Conservation (phyloP, 805 yeast species). For the Lipomyces spencermartinsiae region DNA sequence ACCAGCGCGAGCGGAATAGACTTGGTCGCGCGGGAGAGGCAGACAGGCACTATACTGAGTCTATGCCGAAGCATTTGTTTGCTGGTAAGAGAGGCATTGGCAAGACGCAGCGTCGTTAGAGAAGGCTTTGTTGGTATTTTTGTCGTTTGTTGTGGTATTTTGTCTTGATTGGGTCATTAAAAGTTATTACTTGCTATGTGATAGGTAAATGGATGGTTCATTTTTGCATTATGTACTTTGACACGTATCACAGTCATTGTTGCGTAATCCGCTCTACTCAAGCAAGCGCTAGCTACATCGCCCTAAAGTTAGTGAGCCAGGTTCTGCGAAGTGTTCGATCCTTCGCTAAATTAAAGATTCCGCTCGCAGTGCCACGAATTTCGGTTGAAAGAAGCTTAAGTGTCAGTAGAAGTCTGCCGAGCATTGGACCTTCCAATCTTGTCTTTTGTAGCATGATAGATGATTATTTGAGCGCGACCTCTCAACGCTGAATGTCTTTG, state of each 20-base stretch:
- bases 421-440: too few relatives aligned
- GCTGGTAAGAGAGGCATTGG: conserved; percentile 97
- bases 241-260: background rate
- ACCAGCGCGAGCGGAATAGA: conserved; percentile 93
- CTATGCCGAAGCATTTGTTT: conserved; percentile 91
- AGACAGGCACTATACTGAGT: conserved; percentile 86
- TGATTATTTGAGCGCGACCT: too few relatives aligned
- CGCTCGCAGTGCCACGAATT: too few relatives aligned
- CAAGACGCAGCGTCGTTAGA: conserved; percentile 77
- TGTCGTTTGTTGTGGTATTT: background rate
- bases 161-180: background rate
- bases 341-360: too few relatives aligned
- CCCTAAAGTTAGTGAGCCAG: too few relatives aligned
- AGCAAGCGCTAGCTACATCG: too few relatives aligned
- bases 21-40: conserved; percentile 93
- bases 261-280: background rate
- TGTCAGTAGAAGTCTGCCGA: too few relatives aligned
- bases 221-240: background rate
- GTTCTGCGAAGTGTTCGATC: too few relatives aligned
- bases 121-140: background rate
- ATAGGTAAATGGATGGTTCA: background rate
- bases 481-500: too few relatives aligned
- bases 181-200: background rate
- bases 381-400: too few relatives aligned
- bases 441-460: too few relatives aligned